These are phyloP conservation scores for Colletotrichum scovillei DNA, from an alignment of 2,329 filamentous ascomycete genomes.

Conservation along the genomic window DNA sequence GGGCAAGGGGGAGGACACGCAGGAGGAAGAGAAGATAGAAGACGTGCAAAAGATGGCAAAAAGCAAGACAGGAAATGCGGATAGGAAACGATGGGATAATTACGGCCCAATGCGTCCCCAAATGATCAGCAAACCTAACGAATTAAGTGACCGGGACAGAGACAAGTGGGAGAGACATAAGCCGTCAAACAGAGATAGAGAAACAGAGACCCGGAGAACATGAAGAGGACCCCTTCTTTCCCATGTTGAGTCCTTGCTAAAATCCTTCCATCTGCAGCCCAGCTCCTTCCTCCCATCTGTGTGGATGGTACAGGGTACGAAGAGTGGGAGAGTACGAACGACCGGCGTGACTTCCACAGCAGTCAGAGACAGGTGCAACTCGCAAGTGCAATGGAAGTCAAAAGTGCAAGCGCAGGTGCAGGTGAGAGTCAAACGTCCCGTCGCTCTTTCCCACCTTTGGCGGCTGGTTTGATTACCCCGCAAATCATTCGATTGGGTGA, in stretches of 20 bases:
- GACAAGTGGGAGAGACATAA: neutral
- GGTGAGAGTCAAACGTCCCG: neutral
- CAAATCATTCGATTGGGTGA: slow-evolving; percentile 35
- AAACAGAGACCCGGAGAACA: neutral
- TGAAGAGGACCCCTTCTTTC: slow-evolving; percentile 4
- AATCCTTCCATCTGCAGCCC: neutral
- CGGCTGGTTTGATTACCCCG: slow-evolving; percentile 30
- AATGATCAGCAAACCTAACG: neutral
- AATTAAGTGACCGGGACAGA: neutral
- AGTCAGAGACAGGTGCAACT: neutral
- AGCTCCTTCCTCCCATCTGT: neutral
- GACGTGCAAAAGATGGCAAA: neutral
- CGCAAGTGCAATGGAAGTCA: no score
- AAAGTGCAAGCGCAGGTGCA: neutral
- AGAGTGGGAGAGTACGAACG: neutral
- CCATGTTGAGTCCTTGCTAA: neutral
- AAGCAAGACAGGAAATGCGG: neutral
- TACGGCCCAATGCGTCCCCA: neutral
- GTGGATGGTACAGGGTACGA: neutral
- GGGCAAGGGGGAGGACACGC: neutral
- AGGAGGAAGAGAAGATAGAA: neutral
- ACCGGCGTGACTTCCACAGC: neutral
- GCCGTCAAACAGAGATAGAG: neutral
- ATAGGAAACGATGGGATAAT: neutral
- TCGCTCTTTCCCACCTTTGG: slow-evolving; percentile 27